Evolutionary conservation across 208 protist genomes (phyloP), one percentile per base, ranked within the genome.

Genomic region (Leishmania amazonensis): DNA sequence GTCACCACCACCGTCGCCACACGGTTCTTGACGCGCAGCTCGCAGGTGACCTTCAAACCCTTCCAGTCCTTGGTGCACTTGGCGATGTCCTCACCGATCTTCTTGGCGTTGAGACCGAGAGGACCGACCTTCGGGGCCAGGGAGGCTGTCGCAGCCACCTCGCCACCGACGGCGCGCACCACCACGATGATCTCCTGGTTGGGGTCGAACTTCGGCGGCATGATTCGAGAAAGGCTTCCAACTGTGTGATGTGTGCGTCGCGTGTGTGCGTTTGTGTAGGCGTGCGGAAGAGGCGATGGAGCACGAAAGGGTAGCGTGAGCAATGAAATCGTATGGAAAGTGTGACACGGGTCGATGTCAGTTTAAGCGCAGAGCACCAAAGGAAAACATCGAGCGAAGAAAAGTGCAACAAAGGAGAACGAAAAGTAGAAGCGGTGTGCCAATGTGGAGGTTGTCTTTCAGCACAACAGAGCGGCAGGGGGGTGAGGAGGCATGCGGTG

Each of bases 91-190:
- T 99, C 99, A 93, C 99, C 99, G 86, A 99, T 97, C 92, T 99
- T 99, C 97, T 99, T 99, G 81, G 99, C 99, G 84, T 99, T 99
- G 47, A 99, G 93, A 97, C 99, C 99, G 64, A 99, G 97, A 67
- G 99, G 99, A 97, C 99, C 99, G 87, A 99, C 94, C 95, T 99
- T 99, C 60, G 99, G 99, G 81, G 99, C 99, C 13, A 99, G 94
- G 21, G 99, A 97, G 51, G 99, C 97, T 51, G 98, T 98, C 76
- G 97, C 98, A 76, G 94, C 98, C 81, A 99, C 98, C 92, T 99
- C 99, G 90, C 99, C 99, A 90, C 99, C 99, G 64, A 99, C 95
- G 72, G 97, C 98, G 79, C 99, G 98, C 83, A 99, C 92, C 88
- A 98, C 96, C 68, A 99, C 97, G 92, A 90, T 92, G 83, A 94